Evolutionary conservation across 108 stramenopile genomes (phyloP).

Genomic region (Fistulifera solaris): DNA sequence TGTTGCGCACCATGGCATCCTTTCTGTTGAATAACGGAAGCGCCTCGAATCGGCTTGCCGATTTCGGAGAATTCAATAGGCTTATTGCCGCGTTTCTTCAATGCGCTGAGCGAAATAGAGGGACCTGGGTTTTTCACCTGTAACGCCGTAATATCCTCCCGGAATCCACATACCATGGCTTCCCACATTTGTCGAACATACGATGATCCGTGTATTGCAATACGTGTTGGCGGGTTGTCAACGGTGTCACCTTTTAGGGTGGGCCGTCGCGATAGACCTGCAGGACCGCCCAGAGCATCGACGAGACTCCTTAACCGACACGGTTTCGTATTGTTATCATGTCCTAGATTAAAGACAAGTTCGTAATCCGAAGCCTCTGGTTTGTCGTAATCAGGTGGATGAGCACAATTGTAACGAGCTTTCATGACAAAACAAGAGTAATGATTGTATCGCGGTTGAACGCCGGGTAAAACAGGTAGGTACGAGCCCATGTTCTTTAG

Average conservation of each 20-base stretch:
- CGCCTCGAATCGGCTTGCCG: no score
- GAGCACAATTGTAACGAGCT: conserved; percentile 26
- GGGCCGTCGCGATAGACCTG: background rate
- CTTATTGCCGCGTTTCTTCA: no score
- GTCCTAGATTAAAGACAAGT: no score
- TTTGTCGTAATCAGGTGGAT: background rate
- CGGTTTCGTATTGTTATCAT: background rate
- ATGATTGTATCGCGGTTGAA: conserved; percentile 1
- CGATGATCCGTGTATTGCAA: conserved; percentile 15
- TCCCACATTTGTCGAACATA: conserved; percentile 24
- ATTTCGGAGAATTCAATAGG: no score
- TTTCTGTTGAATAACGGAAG: no score
- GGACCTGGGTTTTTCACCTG: no score
- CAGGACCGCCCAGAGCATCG: background rate
- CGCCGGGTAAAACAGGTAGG: no score
- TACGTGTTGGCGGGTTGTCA: background rate
- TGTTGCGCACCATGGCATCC: no score
- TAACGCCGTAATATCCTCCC: no score
- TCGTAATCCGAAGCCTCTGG: conserved; percentile 1
- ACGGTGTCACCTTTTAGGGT: no score
- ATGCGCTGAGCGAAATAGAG: no score
- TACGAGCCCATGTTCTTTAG: no score
- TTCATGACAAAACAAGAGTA: conserved; percentile 21
- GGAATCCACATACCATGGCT: conserved; percentile 3
- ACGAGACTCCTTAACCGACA: conserved; percentile 10